Evolutionary conservation across 352 stramenopile species (phyloP).

Genomic region (Pythium myriotylum): DNA sequence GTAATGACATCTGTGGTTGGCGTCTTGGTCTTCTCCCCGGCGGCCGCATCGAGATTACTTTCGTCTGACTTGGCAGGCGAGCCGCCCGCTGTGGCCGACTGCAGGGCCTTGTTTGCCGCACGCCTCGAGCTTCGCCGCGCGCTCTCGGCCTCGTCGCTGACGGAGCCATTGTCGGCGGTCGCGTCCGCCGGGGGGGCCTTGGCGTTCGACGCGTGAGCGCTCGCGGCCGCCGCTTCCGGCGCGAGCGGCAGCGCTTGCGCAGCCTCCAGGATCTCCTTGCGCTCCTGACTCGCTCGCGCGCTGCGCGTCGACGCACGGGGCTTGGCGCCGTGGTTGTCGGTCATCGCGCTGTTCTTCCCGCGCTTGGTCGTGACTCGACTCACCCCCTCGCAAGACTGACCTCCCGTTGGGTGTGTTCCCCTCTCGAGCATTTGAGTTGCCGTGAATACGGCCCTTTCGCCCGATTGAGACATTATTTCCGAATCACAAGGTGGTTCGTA

Average conservation of each 20-base stretch:
- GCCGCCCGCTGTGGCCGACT: background rate
- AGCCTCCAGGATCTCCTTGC: conserved; percentile 21
- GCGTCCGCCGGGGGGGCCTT: background rate
- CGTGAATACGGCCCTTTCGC: too few species aligned
- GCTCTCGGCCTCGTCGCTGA: background rate
- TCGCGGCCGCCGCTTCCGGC: background rate
- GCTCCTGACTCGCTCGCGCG: conserved; percentile 25
- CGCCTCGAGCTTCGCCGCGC: conserved; percentile 14
- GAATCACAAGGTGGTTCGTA: background rate
- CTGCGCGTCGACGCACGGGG: conserved; percentile 22
- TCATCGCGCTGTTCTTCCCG: conserved; percentile 20
- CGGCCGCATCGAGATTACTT: background rate
- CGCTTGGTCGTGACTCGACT: conserved; percentile 16
- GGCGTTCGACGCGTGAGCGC: background rate
- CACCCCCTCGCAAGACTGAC: conserved; percentile 35
- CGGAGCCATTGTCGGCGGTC: background rate
- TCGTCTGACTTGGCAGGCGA: background rate
- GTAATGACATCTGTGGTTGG: conserved; percentile 7
- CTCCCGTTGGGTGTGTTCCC: conserved; percentile 21
- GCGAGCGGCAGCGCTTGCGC: conserved; percentile 8
- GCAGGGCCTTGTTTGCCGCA: background rate
- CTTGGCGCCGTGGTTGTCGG: conserved; percentile 15
- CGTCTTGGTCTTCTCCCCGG: background rate
- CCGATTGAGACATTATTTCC: background rate
- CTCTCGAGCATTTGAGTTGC: background rate